Evolutionary conservation across 2,329 filamentous ascomycete species (phyloP).

Genomic region (Didymosphaeria variabile): DNA sequence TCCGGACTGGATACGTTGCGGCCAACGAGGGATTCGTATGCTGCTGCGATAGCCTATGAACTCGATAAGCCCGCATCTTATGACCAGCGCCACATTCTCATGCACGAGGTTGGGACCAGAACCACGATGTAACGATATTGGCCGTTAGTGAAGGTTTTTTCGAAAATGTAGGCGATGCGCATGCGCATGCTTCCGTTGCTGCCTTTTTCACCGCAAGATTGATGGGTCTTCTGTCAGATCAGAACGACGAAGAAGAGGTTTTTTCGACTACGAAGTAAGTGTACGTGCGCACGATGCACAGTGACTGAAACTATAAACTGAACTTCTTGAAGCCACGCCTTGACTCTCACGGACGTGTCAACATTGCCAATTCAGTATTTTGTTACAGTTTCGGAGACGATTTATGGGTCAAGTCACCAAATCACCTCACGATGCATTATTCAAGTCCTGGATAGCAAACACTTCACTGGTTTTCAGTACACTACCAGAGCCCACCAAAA

Average conservation of each 20-base stretch:
- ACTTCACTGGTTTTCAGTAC: too few relatives aligned
- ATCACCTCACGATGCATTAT: too few relatives aligned
- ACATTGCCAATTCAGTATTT: too few relatives aligned
- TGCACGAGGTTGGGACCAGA: neutral
- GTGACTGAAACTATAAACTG: too few relatives aligned
- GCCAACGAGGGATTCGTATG: neutral
- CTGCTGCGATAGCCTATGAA: neutral
- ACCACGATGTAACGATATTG: neutral
- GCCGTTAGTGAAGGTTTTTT: neutral
- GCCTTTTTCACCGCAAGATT: neutral
- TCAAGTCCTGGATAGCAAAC: too few relatives aligned
- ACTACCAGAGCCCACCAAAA: too few relatives aligned
- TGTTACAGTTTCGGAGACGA: too few relatives aligned
- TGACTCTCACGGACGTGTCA: too few relatives aligned
- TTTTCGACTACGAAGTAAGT: neutral
- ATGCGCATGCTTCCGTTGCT: neutral
- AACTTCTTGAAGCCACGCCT: too few relatives aligned
- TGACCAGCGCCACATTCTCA: neutral
- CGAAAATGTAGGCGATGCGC: neutral
- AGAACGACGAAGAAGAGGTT: constrained; percentile 1
- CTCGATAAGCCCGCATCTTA: neutral
- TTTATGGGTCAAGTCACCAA: too few relatives aligned
- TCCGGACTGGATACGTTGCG: neutral
- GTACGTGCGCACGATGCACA: neutral
- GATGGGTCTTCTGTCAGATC: neutral